Evolutionary conservation across 352 stramenopile genomes (phyloP).

Genomic region (Pythium sp.): DNA sequence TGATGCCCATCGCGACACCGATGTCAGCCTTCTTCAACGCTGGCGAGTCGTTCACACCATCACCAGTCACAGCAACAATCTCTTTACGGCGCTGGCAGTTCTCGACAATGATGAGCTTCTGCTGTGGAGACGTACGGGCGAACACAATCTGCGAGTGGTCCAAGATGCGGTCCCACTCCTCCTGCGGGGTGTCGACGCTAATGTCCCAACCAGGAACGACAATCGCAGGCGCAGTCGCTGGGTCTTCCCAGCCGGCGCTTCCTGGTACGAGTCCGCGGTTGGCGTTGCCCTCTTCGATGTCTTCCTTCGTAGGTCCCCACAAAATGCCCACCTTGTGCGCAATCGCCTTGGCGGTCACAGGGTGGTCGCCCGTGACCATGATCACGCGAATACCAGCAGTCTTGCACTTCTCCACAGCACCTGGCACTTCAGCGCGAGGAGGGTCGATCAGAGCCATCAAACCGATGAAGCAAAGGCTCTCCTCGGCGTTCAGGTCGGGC

Average conservation of each 20-base stretch:
- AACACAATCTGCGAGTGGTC: constrained; percentile 94
- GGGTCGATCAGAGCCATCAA: constrained; percentile 96
- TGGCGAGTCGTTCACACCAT: constrained; percentile 98
- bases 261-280: constrained; percentile 50
- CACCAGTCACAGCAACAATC: constrained; percentile 95
- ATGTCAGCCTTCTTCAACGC: constrained; percentile 97
- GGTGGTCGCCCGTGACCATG: constrained; percentile 95
- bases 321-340: constrained; percentile 93
- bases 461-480: constrained; percentile 89
- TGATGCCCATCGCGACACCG: constrained; percentile 97
- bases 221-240: constrained; percentile 71
- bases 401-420: constrained; percentile 91
- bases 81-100: constrained; percentile 82
- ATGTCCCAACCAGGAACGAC: constrained; percentile 86
- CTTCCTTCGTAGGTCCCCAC: constrained; percentile 81
- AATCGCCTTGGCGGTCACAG: constrained; percentile 92
- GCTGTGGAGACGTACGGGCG: constrained; percentile 91
- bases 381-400: constrained; percentile 91
- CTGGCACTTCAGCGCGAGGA: constrained; percentile 85
- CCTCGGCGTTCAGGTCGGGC: constrained; percentile 62
- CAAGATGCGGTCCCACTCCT: constrained; percentile 86
- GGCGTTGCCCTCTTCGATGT: constrained; percentile 79
- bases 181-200: constrained; percentile 64
- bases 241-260: constrained; percentile 72
- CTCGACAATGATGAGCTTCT: constrained; percentile 95